Percentiles rank a stretch among this genome's conserved stretches.
These are phyloP conservation scores for Gliomastix tumulicola DNA, from an alignment of 2,329 filamentous ascomycete species.

Conservation along the genomic window DNA sequence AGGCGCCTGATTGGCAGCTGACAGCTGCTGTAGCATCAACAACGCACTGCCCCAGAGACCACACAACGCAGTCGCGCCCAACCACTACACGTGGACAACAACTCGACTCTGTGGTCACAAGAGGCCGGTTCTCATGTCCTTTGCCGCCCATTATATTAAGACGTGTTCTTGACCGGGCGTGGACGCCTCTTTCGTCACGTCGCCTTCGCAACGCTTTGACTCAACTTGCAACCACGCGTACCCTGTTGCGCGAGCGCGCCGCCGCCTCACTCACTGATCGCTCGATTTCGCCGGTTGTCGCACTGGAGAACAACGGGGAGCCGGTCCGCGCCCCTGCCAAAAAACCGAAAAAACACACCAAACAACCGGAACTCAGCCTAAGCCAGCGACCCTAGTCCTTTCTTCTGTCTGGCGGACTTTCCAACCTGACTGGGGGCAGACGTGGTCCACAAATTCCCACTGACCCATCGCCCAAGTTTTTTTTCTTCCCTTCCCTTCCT, in stretches of 20 bases:
- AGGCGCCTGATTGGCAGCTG: background rate
- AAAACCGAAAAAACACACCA: background rate
- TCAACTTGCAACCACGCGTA: too few species aligned
- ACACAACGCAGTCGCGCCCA: slow-evolving; percentile 1
- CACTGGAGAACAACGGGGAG: too few species aligned
- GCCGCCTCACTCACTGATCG: too few species aligned
- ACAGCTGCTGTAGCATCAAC: background rate
- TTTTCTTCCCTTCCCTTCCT: background rate
- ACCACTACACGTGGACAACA: slow-evolving; percentile 3
- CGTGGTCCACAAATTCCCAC: background rate
- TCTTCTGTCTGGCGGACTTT: slow-evolving; percentile 1
- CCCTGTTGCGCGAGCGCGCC: too few species aligned
- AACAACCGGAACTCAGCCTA: slow-evolving; percentile 2
- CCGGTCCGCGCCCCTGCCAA: background rate
- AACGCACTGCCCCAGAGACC: background rate
- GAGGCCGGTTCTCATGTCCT: too few species aligned
- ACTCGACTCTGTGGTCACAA: too few species aligned
- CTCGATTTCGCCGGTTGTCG: too few species aligned
- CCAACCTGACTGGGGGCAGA: too few species aligned
- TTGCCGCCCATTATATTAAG: too few species aligned
- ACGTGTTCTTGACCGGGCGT: too few species aligned
- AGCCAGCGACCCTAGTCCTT: background rate
- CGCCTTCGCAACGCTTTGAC: too few species aligned
- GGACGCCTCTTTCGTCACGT: too few species aligned
- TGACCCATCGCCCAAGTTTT: slow-evolving; percentile 1